Evolutionary conservation across 148 eudicot genomes (phyloP).

Genomic region (Rhododendron henanense): DNA sequence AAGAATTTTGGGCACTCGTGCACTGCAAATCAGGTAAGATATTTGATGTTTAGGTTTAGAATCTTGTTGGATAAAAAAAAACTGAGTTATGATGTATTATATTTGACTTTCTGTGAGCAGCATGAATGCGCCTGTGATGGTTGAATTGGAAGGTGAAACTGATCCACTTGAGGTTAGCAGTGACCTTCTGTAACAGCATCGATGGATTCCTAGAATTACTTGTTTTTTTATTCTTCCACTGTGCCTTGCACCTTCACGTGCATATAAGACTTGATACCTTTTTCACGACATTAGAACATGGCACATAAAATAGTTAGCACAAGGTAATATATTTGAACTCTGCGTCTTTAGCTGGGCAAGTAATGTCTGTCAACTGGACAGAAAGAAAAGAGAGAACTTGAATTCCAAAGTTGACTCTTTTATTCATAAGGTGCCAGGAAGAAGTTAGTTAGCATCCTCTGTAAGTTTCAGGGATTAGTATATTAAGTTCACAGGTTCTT

Average conservation of each 20-base stretch:
- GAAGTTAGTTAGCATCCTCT: background rate
- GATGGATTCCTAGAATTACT: background rate
- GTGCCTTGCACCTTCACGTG: background rate
- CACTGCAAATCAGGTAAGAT: conserved; percentile 56
- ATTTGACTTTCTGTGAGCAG: conserved; percentile 22
- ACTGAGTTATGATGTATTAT: background rate
- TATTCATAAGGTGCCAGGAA: background rate
- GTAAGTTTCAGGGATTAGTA: background rate
- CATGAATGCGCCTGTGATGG: conserved; percentile 84
- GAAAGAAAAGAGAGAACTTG: background rate
- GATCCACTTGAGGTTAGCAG: conserved; percentile 66
- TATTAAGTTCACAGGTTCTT: background rate
- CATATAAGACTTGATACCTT: background rate
- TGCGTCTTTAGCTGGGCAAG: background rate
- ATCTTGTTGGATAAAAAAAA: background rate
- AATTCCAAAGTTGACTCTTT: background rate
- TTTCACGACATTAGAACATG: background rate
- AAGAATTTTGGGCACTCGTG: conserved; percentile 63
- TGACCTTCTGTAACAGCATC: conserved; percentile 14
- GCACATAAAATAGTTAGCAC: background rate
- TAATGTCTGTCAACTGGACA: background rate
- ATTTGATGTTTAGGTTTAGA: background rate
- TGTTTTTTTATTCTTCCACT: background rate
- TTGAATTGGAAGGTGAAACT: conserved; percentile 67
- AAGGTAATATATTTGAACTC: background rate